These are phyloP conservation scores for Loxodes magnus DNA, from an alignment of 73 alveolate species.

Conservation along the genomic window DNA sequence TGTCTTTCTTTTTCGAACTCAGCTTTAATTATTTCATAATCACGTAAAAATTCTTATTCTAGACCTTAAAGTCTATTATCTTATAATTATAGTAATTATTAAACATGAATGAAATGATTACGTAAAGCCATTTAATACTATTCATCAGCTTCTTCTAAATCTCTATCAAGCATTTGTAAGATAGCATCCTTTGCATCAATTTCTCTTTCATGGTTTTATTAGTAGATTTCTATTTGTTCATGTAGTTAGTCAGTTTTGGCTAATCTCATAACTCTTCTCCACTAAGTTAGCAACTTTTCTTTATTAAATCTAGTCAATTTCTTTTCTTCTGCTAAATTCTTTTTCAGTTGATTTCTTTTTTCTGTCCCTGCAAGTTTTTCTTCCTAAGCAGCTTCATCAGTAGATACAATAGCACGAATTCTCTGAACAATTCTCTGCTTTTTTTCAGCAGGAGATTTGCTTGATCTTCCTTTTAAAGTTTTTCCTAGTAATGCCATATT, in stretches of 20 bases:
- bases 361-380: constrained; percentile 47
- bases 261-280: constrained; percentile 96
- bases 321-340: constrained; percentile 51
- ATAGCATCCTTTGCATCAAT: constrained; percentile 97
- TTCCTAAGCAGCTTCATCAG: constrained; percentile 40
- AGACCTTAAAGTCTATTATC: constrained; percentile 86
- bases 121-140: constrained; percentile 93
- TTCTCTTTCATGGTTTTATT: constrained; percentile 94
- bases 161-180: constrained; percentile 92
- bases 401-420: constrained; percentile 1
- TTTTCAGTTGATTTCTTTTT: constrained; percentile 48
- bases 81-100: constrained; percentile 70
- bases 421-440: constrained; percentile 19
- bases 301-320: constrained; percentile 78
- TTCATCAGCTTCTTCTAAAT: constrained; percentile 96
- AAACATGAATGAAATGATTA: constrained; percentile 87
- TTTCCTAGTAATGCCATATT: constrained; percentile 69
- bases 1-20: constrained; percentile 85
- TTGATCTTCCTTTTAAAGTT: constrained; percentile 62
- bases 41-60: constrained; percentile 90
- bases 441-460: constrained; percentile 33
- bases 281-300: constrained; percentile 85
- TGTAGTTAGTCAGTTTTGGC: constrained; percentile 94
- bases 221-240: constrained; percentile 80
- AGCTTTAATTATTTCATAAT: constrained; percentile 65